Evolutionary conservation across 2,329 filamentous ascomycete genomes (phyloP).

Genomic region (Podosphaera xanthii): DNA sequence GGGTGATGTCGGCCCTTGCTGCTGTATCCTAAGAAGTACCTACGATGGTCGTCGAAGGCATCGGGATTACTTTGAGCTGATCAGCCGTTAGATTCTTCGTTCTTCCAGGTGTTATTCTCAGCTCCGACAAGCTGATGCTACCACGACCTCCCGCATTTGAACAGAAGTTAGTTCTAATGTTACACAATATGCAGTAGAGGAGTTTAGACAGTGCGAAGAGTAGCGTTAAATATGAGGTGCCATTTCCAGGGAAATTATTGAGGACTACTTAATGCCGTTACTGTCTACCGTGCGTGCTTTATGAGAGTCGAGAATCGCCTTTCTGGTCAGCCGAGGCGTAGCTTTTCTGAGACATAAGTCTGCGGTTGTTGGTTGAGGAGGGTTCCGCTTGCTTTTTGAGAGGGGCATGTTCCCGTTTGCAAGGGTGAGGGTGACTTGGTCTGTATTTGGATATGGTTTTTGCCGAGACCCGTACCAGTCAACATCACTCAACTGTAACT

Average conservation of each 20-base stretch:
- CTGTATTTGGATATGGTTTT: constrained; percentile 7
- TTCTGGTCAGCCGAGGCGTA: constrained; percentile 7
- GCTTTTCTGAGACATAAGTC: constrained; percentile 3
- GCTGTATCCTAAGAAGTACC: no score
- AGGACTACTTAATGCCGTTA: constrained; percentile 7
- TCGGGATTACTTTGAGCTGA: no score
- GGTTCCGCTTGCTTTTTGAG: not conserved
- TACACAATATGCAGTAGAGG: constrained; percentile 2
- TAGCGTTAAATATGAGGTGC: not conserved
- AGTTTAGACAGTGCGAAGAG: not conserved
- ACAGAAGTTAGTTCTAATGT: constrained; percentile 1
- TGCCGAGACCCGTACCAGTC: constrained; percentile 52
- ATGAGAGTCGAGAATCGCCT: constrained; percentile 11
- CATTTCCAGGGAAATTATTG: not conserved
- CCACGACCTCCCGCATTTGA: no score
- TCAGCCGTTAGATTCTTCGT: no score
- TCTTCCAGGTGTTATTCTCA: no score
- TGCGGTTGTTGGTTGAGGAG: not conserved
- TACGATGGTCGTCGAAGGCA: no score
- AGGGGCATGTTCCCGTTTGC: constrained; percentile 1
- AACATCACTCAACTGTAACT: constrained; percentile 86
- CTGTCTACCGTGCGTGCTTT: constrained; percentile 4
- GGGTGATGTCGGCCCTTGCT: no score
- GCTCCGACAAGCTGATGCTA: no score
- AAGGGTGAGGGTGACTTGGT: constrained; percentile 1